Base-by-base conservation (phyloP, 169 alveolate genomes). In the Blepharisma undulans region DNA sequence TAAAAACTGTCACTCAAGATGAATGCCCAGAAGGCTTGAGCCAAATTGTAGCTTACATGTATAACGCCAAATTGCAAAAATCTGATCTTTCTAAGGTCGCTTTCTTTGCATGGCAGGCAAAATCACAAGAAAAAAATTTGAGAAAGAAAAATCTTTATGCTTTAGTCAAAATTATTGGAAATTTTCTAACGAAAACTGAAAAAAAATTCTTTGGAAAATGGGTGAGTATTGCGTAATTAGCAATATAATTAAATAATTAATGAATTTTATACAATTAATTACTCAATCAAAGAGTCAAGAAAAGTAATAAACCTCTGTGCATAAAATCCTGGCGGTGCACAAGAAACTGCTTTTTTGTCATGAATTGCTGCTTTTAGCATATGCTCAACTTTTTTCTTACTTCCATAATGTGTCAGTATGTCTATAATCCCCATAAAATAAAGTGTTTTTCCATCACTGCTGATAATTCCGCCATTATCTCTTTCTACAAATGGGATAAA, bases 371-470 rank as follows among this genome's bases (percentile, higher is more conserved):
- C 66, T 86, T 86, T 86, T 21, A 86, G 30, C 27, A 86, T 25
- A 33, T 86, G 91, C 61, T 86, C 91, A 2, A 72, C 29, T 72
- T 86, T 86, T 34, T 86, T 86, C 34, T 33, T 61, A 19, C 84
- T n/a, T 33, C 72, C 59, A 33, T 86, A 86, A 33, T 66, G 61
- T 71, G 84, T 86, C 22, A 86, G 33, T 22, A 86, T 86, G 66
- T 86, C 91, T 12, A 86, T 86, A 71, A 86, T 72, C 10, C 91
- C 91, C 84, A 86, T 86, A 21, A 86, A 66, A 60, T 86, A 86
- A 21, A 30, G 36, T 6, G 22, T 85, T 72, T 27, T 86, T 33
- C 36, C 36, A 25, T 86, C 91, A 3, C 27, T n/a, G 29, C 27
- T 27, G 27, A 82, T 72, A 2, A 86, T 72, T 4, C 81, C 84